Conservation (phyloP, 208 protist genomes). For the Leishmania turanica region DNA sequence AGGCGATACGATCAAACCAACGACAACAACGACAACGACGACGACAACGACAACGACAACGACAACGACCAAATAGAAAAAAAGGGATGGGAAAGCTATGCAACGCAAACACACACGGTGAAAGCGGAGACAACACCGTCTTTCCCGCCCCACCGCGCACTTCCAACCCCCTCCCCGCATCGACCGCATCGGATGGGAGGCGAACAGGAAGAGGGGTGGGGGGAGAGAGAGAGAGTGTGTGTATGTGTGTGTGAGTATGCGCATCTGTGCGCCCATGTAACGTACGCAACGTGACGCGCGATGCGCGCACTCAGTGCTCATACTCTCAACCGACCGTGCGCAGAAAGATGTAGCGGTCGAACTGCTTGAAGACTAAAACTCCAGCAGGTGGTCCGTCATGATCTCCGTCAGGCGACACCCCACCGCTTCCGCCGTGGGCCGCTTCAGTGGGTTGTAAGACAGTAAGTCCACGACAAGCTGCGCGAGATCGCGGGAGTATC, state of each 20-base stretch:
- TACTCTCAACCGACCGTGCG: background rate
- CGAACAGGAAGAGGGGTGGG: background rate
- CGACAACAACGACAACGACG: too few species aligned
- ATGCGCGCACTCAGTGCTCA: background rate
- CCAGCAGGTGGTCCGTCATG: conserved; percentile 43
- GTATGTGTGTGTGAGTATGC: too few species aligned
- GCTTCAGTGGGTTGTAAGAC: conserved; percentile 54
- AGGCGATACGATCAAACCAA: background rate
- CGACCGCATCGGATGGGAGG: background rate
- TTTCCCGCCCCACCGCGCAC: too few species aligned
- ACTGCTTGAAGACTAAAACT: background rate
- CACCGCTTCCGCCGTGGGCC: conserved; percentile 44
- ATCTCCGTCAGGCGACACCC: conserved; percentile 54
- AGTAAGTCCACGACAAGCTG: conserved; percentile 59
- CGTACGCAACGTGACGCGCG: background rate
- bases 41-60: too few species aligned
- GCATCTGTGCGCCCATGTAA: background rate
- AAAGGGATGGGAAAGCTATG: background rate
- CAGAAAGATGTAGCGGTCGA: background rate
- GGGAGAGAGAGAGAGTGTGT: background rate
- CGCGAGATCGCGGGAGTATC: conserved; percentile 53
- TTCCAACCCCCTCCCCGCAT: background rate
- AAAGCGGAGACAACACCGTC: background rate
- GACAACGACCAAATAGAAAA: background rate
- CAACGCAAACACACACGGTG: background rate